Base-by-base conservation (phyloP, 1,284 basidiomycete genomes). In the Amylostereum chailletii region DNA sequence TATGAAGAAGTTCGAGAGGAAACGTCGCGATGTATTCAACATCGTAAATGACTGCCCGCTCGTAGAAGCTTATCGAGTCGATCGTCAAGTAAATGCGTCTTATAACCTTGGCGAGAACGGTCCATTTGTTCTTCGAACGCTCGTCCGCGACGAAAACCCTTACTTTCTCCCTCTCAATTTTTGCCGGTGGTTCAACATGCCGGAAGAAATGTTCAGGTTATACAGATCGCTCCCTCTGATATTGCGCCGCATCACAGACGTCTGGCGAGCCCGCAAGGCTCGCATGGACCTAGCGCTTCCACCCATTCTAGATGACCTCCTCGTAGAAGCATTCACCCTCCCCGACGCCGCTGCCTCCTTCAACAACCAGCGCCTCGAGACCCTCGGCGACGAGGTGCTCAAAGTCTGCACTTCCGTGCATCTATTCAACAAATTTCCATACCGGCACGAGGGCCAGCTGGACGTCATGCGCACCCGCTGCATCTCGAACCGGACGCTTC, bases 361-460 rank as follows among this genome's bases (percentile, higher is more conserved):
- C 66, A 88, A 77, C 62, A 93, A 92, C 55, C 87, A 94, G 61
- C 78, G 86, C 2, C 63, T 93, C 46, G 90, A 94, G 63, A 91
- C 89, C 0, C 69, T 92, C 11, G 90, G 90, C 5, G 90, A 93
- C 60, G 78, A 85, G 0, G 85, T 91, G 0, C 72, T 94, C 40
- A 84, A 92, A 61, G 65, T 93, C 32, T 77, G 79, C 40, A 81
- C 81, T 2, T 83, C 84, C 9, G 81, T 90, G 1, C 77, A 91
- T 58, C 63, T 91, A 1, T 86, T 83, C 68, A 85, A 86, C 66
- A 74, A 75, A 49, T 88, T 76, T 57, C 86, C 85, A 0, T 71
- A 79, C 53, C 75, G 83, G 29, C 86, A 92, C 58, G 90, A 94
- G 70, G 90, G 90, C 0, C 86, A 90, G 55, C 72, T 94, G 43